Conservation (phyloP, 495 filamentous ascomycete species). For the Neurospora sp. region DNA sequence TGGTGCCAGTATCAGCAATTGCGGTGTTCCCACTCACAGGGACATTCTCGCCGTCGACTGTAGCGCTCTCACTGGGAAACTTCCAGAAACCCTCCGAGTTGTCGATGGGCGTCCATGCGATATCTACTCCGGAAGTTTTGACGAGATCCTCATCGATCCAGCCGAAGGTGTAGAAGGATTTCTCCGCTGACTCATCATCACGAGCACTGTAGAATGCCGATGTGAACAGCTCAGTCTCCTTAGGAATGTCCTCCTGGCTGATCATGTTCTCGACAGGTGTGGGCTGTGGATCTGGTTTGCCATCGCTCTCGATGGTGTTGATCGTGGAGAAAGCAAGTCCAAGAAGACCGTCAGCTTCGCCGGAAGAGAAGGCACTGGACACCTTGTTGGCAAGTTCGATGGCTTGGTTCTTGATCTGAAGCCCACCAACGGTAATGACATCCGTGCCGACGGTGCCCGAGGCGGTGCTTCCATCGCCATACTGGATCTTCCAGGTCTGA, state of each 20-base stretch:
- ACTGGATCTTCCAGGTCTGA: slow-evolving; percentile 58
- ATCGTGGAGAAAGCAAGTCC: slow-evolving; percentile 61
- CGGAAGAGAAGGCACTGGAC: slow-evolving; percentile 49
- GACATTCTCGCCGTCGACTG: slow-evolving; percentile 51
- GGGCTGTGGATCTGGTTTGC: slow-evolving; percentile 42
- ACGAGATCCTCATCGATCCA: slow-evolving; percentile 61
- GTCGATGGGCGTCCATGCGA: slow-evolving; percentile 57
- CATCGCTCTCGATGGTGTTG: slow-evolving; percentile 51
- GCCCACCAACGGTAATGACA: slow-evolving; percentile 53
- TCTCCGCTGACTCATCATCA: slow-evolving; percentile 36
- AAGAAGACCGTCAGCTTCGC: slow-evolving; percentile 60
- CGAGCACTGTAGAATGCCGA: slow-evolving; percentile 58
- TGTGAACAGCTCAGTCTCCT: slow-evolving; percentile 59
- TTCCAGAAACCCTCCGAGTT: slow-evolving; percentile 65
- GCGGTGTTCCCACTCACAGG: slow-evolving; percentile 55
- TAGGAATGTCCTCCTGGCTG: slow-evolving; percentile 51
- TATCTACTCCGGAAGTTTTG: slow-evolving; percentile 37
- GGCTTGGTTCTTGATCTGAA: slow-evolving; percentile 56
- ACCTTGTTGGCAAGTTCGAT: slow-evolving; percentile 59
- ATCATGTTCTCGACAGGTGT: slow-evolving; percentile 76
- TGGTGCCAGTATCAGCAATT: slow-evolving; percentile 73
- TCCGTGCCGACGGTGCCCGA: slow-evolving; percentile 67
- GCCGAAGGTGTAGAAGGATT: slow-evolving; percentile 73
- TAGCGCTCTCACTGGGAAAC: slow-evolving; percentile 50
- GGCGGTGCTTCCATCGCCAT: slow-evolving; percentile 62